Conservation (phyloP, 2,329 filamentous ascomycete species). For the Alternaria postmessia region DNA sequence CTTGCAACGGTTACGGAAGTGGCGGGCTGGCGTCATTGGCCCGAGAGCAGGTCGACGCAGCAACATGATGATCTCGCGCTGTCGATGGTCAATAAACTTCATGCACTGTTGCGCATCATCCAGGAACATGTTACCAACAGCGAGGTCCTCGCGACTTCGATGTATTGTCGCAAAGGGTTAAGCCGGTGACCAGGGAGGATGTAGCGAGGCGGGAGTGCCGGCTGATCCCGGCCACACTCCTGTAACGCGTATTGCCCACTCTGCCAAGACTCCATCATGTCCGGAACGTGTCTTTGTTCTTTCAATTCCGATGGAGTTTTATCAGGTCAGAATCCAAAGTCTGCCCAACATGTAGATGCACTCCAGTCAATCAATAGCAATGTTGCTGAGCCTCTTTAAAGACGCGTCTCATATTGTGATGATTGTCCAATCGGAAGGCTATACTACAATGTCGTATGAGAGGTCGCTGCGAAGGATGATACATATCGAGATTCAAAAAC, state of each 20-base stretch:
- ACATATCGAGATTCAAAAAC: too few relatives aligned
- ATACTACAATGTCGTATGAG: not conserved
- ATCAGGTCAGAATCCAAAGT: not conserved
- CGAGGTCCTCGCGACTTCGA: not conserved
- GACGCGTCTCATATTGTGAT: not conserved
- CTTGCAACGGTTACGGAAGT: constrained; percentile 17
- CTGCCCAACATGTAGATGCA: not conserved
- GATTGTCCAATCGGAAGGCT: not conserved
- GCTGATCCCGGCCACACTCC: not conserved
- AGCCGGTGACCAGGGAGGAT: not conserved
- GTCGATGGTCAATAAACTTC: not conserved
- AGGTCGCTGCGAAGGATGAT: not conserved
- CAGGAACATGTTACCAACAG: not conserved
- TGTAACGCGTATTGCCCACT: not conserved
- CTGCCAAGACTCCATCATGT: not conserved
- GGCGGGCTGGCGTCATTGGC: constrained; percentile 15
- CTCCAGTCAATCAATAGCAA: not conserved
- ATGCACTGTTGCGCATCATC: not conserved
- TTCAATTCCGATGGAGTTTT: not conserved
- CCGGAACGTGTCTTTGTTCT: not conserved
- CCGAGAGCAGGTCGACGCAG: constrained; percentile 1
- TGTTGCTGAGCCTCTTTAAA: not conserved
- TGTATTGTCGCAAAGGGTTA: not conserved
- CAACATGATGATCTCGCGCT: constrained; percentile 1
- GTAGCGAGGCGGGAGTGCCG: not conserved